These are phyloP conservation scores for Eimeria zaria DNA, from an alignment of 169 alveolate species.

Conservation along the genomic window DNA sequence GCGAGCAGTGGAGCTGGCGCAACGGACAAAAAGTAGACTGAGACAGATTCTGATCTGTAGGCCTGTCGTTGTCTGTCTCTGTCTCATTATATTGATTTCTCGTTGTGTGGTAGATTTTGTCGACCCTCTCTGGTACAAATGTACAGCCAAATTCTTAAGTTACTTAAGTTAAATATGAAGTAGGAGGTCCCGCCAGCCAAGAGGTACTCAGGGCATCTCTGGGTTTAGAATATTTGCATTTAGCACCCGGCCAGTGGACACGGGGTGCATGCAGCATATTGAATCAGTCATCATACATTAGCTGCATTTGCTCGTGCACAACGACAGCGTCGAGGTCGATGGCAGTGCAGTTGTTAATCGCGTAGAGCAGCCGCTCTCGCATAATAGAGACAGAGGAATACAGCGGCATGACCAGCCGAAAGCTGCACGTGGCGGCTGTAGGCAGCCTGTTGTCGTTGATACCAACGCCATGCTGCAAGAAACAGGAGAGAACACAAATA, in stretches of 20 bases:
- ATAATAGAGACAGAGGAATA: slow-evolving; percentile 92
- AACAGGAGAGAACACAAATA: not conserved
- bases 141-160: not conserved
- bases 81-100: no score
- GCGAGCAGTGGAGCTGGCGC: not conserved
- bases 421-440: slow-evolving; percentile 96
- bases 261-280: not conserved
- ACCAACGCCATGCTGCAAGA: slow-evolving; percentile 52
- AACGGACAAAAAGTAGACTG: no score
- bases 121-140: not conserved
- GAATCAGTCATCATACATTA: slow-evolving; percentile 84
- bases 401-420: slow-evolving; percentile 94
- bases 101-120: not conserved
- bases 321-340: slow-evolving; percentile 95
- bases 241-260: not conserved
- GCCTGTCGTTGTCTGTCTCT: no score
- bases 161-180: not conserved
- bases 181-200: not conserved
- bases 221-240: not conserved
- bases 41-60: no score
- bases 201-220: not conserved
- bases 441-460: slow-evolving; percentile 93
- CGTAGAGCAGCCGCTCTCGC: slow-evolving; percentile 94
- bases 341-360: slow-evolving; percentile 95
- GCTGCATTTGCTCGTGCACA: slow-evolving; percentile 91